Conservation (phyloP, 257 asterid genomes). For the Linaria vulgaris region DNA sequence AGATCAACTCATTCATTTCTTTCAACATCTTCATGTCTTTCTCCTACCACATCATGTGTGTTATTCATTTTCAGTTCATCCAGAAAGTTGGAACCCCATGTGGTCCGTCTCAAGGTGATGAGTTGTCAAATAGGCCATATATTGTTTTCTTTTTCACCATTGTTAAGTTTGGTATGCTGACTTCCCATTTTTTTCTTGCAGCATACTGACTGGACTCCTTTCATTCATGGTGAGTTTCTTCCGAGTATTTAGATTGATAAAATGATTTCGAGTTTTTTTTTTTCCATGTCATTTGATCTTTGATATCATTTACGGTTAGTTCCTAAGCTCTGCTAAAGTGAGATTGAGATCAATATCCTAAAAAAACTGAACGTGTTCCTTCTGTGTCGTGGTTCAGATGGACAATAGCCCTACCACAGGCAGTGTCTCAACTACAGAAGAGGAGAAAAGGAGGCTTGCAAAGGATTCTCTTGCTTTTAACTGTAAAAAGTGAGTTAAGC, state of each 20-base stretch:
- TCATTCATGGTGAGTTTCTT: conserved; percentile 88
- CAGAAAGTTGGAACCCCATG: conserved; percentile 73
- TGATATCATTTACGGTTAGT: too few species aligned
- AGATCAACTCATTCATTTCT: not conserved
- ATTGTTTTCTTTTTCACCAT: conserved; percentile 1
- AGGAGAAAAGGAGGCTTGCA: conserved; percentile 82
- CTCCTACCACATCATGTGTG: not conserved
- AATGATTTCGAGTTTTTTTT: too few species aligned
- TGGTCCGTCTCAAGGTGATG: conserved; percentile 64
- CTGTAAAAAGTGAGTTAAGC: conserved; percentile 70
- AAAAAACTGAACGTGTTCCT: not conserved
- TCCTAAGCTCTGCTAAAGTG: too few species aligned
- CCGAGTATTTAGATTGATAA: not conserved
- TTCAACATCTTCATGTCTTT: too few species aligned
- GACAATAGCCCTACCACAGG: conserved; percentile 96
- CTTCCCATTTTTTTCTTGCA: conserved; percentile 43
- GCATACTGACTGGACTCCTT: conserved; percentile 94
- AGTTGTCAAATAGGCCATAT: conserved; percentile 11
- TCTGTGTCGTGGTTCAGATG: conserved; percentile 50
- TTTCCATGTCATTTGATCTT: not conserved
- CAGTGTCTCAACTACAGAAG: conserved; percentile 78
- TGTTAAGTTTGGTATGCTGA: conserved; percentile 32
- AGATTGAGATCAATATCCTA: not conserved
- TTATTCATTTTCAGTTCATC: conserved; percentile 44
- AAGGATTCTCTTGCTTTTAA: conserved; percentile 86